Evolutionary conservation across 768 basidiomycete genomes (phyloP), one percentile per base, ranked within the genome.

Genomic region (Heimioporus sp.): DNA sequence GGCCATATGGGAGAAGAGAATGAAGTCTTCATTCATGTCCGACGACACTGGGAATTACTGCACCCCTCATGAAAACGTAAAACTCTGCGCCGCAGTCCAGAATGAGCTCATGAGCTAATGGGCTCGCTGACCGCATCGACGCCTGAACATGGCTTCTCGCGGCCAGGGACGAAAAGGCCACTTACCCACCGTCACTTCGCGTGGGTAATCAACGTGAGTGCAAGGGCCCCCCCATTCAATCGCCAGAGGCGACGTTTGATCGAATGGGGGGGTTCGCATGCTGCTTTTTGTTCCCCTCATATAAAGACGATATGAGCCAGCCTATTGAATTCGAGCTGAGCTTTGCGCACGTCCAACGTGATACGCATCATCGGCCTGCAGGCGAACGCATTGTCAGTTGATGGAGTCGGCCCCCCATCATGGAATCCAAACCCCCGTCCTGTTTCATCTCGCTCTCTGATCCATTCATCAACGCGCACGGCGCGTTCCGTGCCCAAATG

Each of bases 11-110:
- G 46, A 24, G 41, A 30, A 30, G 58, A 49, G 35, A 45, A 35
- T 28, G 24, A 28, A 28, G 24, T 28, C 37, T 47, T 42, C 36
- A 44, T 59, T 63, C 62, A 63, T 65, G 57, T 63, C 62, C 60
- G 62, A 51, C 48, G 36, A 21, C 50, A 32, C 50, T 54, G 43
- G 47, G 37, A 48, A 46, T 35, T 31, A 7, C 10, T n/a, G 21
- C 20, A 30, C 38, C 32, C 48, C 41, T 20, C 39, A 40, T 20
- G n/a, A 48, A 50, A 43, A 62, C 56, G 49, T 51, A 54, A 50
- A 32, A n/a, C n/a, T 24, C 44, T 51, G 43, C 37, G 35, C 31
- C 35, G 44, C 45, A 38, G 35, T 13, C 30, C 42, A 17, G 41
- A 39, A 45, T 45, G 44, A 45, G 44, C 44, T 43, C 30, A 32